Base-by-base conservation (phyloP, 2,329 filamentous ascomycete species). In the Cladosporium sphaerospermum region DNA sequence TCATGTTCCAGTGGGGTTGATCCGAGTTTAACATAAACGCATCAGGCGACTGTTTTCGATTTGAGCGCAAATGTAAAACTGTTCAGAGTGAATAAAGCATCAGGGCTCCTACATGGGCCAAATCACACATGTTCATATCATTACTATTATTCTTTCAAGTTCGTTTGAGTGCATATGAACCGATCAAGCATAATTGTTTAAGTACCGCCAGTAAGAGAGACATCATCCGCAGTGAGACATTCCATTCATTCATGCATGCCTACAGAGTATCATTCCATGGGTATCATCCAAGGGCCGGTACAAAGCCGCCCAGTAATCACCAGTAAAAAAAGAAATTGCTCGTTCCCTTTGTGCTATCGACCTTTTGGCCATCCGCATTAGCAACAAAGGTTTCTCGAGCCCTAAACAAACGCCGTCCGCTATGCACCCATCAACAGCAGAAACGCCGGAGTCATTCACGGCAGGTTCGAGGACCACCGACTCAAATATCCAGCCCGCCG, bases 1-100 rank as follows among this genome's bases (percentile, higher is more conserved):
- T 75, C 47, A 59, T 78, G 57, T 75, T 76, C 59, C 72, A 76
- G 54, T 77, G 74, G 69, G 75, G 75, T 36, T 77, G 48, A 64
- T 28, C 4, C 23, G 23, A 28, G 23, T 28, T 28, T 28, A 28
- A 3, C 23, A 7, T 28, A 5, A 7, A 28, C 23, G 23, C 23
- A 28, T 28, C 5, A 28, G 23, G 23, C 7, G 23, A 7, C 5
- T 28, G 23, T 5, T 28, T 28, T 11, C 8, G 28, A 51, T 13
- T 4, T 14, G 36, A n/a, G 45, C 18, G 39, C 19, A 9, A 41
- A 41, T n/a, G 23, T 28, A 28, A 28, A 28, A 41, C 2, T 41
- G 39, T 41, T 2, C 13, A 41, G 14, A 41, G 14, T 14, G 14
- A 41, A 41, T n/a, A 28, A 28, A 28, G 23, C 23, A 28, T 28